These are phyloP conservation scores for Diaporthe vexans DNA, from an alignment of 2,329 filamentous ascomycete genomes.

Conservation along the genomic window DNA sequence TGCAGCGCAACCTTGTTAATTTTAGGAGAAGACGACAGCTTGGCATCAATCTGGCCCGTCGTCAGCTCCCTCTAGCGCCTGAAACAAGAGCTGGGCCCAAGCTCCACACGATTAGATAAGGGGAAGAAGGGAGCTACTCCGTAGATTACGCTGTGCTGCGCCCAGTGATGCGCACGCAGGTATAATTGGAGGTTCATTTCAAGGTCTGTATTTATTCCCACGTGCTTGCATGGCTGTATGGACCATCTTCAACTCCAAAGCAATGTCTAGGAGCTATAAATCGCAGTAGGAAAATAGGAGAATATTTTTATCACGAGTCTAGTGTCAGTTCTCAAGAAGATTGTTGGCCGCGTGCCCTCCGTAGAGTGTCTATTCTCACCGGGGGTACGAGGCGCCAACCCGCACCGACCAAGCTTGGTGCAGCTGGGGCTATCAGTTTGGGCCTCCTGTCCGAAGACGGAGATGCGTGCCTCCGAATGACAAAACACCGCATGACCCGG, in stretches of 20 bases:
- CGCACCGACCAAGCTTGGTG: conserved; percentile 21
- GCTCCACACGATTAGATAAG: conserved; percentile 43
- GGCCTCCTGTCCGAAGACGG: conserved; percentile 33
- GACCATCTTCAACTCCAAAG: too few relatives aligned
- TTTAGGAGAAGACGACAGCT: conserved; percentile 37
- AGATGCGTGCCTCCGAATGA: conserved; percentile 19
- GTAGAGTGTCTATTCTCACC: conserved; percentile 1
- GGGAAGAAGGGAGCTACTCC: not conserved
- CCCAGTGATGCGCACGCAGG: too few relatives aligned
- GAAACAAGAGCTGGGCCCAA: conserved; percentile 37
- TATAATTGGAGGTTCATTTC: not conserved
- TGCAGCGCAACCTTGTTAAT: conserved; percentile 17
- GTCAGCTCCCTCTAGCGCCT: conserved; percentile 24
- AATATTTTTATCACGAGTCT: not conserved
- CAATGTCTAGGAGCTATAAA: not conserved
- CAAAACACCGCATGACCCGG: conserved; percentile 29
- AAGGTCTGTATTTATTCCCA: not conserved
- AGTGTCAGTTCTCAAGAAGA: not conserved
- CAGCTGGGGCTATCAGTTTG: conserved; percentile 15
- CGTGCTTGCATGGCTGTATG: not conserved
- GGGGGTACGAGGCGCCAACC: not conserved
- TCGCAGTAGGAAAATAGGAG: not conserved
- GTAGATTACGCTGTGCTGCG: too few relatives aligned
- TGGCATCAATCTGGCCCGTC: conserved; percentile 33
- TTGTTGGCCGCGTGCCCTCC: too few relatives aligned